Percentiles rank a stretch among this genome's conserved stretches.
Conservation (phyloP, 2,329 filamentous ascomycete species). For the Plenodomus lindquistii region DNA sequence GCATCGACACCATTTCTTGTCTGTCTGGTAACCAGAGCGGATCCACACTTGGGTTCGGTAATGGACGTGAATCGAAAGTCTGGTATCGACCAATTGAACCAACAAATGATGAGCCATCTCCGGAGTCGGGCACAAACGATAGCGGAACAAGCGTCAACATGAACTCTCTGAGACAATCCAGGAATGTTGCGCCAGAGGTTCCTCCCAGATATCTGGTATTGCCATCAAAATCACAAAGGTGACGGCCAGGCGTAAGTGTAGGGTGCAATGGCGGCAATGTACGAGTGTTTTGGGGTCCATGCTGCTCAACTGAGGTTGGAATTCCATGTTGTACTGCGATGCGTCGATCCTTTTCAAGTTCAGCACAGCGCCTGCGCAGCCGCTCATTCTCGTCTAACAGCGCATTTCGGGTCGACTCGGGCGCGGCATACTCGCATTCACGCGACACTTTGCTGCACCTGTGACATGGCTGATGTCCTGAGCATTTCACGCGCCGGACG, state of each 20-base stretch:
- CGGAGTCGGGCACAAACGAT: slow-evolving; percentile 16
- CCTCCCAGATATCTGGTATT: slow-evolving; percentile 25
- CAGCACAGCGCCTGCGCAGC: slow-evolving; percentile 23
- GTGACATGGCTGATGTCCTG: slow-evolving; percentile 32
- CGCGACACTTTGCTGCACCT: slow-evolving; percentile 21
- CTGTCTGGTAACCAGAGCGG: slow-evolving; percentile 29
- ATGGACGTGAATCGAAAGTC: slow-evolving; percentile 32
- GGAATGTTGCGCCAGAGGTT: slow-evolving; percentile 32
- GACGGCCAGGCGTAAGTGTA: slow-evolving; percentile 16
- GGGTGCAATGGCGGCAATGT: not conserved
- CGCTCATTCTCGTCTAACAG: slow-evolving; percentile 28
- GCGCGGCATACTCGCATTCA: slow-evolving; percentile 27
- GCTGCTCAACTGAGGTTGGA: too few relatives aligned
- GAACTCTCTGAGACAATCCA: slow-evolving; percentile 30
- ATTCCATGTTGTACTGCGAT: slow-evolving; percentile 18
- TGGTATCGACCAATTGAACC: slow-evolving; percentile 29
- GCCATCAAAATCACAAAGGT: slow-evolving; percentile 24
- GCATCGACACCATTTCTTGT: slow-evolving; percentile 25
- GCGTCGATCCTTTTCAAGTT: slow-evolving; percentile 21
- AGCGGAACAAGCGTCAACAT: slow-evolving; percentile 27
- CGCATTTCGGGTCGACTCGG: slow-evolving; percentile 20
- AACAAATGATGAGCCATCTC: slow-evolving; percentile 24
- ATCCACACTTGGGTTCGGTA: slow-evolving; percentile 28
- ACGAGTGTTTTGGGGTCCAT: too few relatives aligned
- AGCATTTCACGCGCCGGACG: slow-evolving; percentile 28